Evolutionary conservation across 306 rosid species (phyloP), one percentile per base, ranked within the genome.

Genomic region (Cyamopsis tetragonoloba): DNA sequence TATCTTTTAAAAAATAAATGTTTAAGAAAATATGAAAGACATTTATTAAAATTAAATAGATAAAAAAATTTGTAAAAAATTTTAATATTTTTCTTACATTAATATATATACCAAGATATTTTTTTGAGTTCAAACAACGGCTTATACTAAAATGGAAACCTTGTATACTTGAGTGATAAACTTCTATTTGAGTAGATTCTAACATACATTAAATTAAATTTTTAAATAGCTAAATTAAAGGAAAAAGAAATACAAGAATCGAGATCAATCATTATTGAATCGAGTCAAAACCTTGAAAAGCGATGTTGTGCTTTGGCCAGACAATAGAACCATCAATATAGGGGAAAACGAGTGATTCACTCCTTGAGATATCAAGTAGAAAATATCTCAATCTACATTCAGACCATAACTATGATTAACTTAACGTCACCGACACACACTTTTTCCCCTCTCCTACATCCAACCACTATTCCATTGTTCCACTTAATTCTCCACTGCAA

Each of bases 221-320:
- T n/a, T n/a, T n/a, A n/a, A n/a, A n/a, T n/a, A n/a, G n/a, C n/a
- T n/a, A n/a, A n/a, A n/a, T n/a, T n/a, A n/a, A n/a, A n/a, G n/a
- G n/a, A 38, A 59, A 43, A 71, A 48, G 51, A 46, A 66, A 13
- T 38, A 43, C 8, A 13, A 18, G n/a, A n/a, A n/a, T n/a, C n/a
- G n/a, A n/a, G n/a, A n/a, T n/a, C 23, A 15, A 35, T 46, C 47
- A 48, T 50, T 10, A 66, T 68, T 24, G n/a, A 57, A 24, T 39
- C 0, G 14, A 24, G 60, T 74, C 78, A 61, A 75, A 55, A 51
- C 27, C 41, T 37, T 4, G 2, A 50, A 50, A 77, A 80, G 83
- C 23, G 26, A 71, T 74, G 88, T 77, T 80, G 2, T 71, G 79
- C 77, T 73, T 70, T 77, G 2, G 35, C 59, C 71, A 54, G 81